These are phyloP conservation scores for Verticillium isaacii DNA, from an alignment of 2,329 filamentous ascomycete genomes.

Conservation along the genomic window DNA sequence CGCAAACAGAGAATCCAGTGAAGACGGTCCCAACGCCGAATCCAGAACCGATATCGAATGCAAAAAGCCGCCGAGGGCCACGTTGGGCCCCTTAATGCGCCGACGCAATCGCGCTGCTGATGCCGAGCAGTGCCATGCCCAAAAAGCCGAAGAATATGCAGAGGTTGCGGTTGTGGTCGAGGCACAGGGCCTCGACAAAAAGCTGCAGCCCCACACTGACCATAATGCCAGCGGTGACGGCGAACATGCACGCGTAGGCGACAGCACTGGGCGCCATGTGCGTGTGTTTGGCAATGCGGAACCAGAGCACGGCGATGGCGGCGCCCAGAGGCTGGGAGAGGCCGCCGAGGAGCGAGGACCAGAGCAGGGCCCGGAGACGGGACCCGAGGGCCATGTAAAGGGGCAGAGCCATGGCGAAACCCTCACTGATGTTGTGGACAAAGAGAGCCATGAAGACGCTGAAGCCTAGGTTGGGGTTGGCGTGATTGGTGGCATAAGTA, in stretches of 20 bases:
- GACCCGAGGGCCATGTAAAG: constrained; percentile 86
- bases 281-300: constrained; percentile 59
- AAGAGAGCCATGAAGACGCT: constrained; percentile 93
- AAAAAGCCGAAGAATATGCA: constrained; percentile 78
- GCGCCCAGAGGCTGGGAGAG: constrained; percentile 85
- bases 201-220: constrained; percentile 85
- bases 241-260: constrained; percentile 80
- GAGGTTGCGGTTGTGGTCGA: constrained; percentile 74
- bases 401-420: constrained; percentile 88
- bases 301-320: constrained; percentile 79
- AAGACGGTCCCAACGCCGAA: not conserved
- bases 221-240: constrained; percentile 90
- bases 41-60: not conserved
- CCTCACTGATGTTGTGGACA: constrained; percentile 97
- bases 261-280: constrained; percentile 46
- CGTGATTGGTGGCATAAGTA: constrained; percentile 96
- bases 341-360: constrained; percentile 79
- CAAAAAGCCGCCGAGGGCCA: not conserved
- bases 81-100: not conserved
- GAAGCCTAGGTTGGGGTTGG: constrained; percentile 81
- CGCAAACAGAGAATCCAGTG: not conserved
- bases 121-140: constrained; percentile 81
- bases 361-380: constrained; percentile 75
- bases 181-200: constrained; percentile 76
- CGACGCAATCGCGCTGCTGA: constrained; percentile 61